These are phyloP conservation scores for Talaromyces sp. DNA, from an alignment of 2,329 filamentous ascomycete species.

Conservation along the genomic window DNA sequence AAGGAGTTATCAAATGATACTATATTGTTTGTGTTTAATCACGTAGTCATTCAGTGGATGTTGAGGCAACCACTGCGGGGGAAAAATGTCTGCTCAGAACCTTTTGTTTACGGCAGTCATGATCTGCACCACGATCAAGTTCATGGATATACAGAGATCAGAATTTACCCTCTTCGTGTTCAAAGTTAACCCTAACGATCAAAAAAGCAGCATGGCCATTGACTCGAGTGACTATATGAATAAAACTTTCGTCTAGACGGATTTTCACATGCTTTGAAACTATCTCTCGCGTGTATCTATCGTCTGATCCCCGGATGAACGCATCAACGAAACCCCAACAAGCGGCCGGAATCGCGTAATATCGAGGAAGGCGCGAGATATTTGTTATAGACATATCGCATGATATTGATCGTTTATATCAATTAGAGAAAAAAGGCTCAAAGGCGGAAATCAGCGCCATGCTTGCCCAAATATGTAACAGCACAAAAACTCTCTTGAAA, in stretches of 20 bases:
- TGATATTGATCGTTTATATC: conserved; percentile 1
- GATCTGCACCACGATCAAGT: neutral
- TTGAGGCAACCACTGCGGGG: neutral
- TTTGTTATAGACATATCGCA: neutral
- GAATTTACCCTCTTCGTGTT: neutral
- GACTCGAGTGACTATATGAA: neutral
- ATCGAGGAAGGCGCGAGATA: neutral
- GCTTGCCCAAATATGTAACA: conserved; percentile 8
- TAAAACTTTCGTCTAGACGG: neutral
- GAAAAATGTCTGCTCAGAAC: neutral
- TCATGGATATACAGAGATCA: neutral
- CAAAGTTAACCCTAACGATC: neutral
- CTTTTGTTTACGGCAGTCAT: neutral
- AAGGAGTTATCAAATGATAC: too few species aligned
- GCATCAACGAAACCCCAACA: conserved; percentile 1
- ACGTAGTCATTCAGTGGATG: neutral
- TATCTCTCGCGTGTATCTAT: conserved; percentile 6
- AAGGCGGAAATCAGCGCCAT: conserved; percentile 2
- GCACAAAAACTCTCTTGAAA: conserved; percentile 3
- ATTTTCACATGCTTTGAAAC: neutral
- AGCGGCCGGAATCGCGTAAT: neutral
- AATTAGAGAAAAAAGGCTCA: neutral
- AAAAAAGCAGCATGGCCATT: neutral
- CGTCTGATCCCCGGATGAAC: conserved; percentile 12
- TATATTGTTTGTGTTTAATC: neutral